phyloP scores from a whole-genome alignment of 2,329 filamentous ascomycete genomes.

The Fusarium sambucinum region DNA sequence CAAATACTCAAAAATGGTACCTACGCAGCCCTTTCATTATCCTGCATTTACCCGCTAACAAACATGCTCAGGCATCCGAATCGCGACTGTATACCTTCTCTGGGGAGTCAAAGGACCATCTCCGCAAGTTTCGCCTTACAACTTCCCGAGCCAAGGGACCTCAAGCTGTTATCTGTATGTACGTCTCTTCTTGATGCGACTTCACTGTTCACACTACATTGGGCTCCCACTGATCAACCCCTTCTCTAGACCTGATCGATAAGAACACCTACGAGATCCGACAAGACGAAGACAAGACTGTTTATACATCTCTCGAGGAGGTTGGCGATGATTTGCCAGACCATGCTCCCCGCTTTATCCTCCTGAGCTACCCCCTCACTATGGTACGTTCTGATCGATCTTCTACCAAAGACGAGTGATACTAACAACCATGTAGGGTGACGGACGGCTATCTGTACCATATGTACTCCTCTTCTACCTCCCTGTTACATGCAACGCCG shows the following conservation, averaged over 20 bases:
- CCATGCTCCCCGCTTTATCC: conserved; percentile 87
- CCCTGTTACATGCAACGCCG: conserved; percentile 88
- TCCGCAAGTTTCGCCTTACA: conserved; percentile 93
- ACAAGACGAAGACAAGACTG: conserved; percentile 78
- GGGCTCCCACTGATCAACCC: conserved; percentile 27
- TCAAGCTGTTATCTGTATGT: conserved; percentile 94
- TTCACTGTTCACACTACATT: not conserved
- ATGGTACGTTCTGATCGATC: conserved; percentile 67
- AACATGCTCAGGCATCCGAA: conserved; percentile 70
- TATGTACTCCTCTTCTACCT: conserved; percentile 97
- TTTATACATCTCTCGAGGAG: conserved; percentile 85
- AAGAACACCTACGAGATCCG: conserved; percentile 90
- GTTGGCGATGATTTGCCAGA: conserved; percentile 92
- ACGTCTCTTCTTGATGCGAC: conserved; percentile 47
- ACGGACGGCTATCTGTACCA: conserved; percentile 86
- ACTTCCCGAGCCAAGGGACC: conserved; percentile 89
- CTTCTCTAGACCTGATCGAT: conserved; percentile 83
- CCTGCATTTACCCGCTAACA: conserved; percentile 26
- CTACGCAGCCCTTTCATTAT: not conserved
- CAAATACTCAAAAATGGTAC: conserved; percentile 36
- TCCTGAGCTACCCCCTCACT: conserved; percentile 91
- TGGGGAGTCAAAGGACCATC: conserved; percentile 85
- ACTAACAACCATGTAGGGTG: conserved; percentile 65
- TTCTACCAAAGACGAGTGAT: not conserved
- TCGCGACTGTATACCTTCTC: conserved; percentile 93